Evolutionary conservation across 345 rosid genomes (phyloP), one percentile per base, ranked within the genome.

Genomic region (Microcos paniculata): DNA sequence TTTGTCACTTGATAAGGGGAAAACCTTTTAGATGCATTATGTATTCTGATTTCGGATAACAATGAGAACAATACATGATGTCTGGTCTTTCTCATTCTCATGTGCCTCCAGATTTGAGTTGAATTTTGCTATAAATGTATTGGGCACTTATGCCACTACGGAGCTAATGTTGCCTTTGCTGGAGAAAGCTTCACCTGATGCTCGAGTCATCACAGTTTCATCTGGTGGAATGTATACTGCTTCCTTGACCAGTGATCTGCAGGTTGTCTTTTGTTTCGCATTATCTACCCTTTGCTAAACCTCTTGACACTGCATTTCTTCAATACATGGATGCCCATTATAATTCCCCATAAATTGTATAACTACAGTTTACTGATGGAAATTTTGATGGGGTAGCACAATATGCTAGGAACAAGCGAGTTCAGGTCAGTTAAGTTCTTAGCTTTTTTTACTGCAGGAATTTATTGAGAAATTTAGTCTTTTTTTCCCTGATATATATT

Each of bases 171-270:
- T 89, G 84, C 97, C 98, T 59, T 77, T 88, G 83, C 88, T 92
- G 78, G 91, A 87, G 80, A 92, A 90, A 84, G 94, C 94, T 6
- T 84, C 95, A 38, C 97, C 93, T 28, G 91, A 92, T 64, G 92
- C 97, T 43, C 83, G 90, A 61, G 98, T 91, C 78, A 92, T 94
- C 66, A 92, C 95, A 9, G 97, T 94, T 68, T 63, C 97, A 61
- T 92, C 98, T 28, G 97, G 92, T 77, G 98, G 98, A 82, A 94
- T 91, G 98, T 94, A 91, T 72, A 80, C 97, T 4, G 52, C 84
- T 56, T 91, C 97, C 10, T 86, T 94, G 85, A 87, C 93, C 53
- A 77, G 86, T 72, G 99, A 94, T 83, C 88, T 94, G 52, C 93
- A 94, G 92, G 94, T 89, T 78, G 73, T 49, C 40, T 33, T 45